Base-by-base conservation (phyloP, 495 filamentous ascomycete genomes). In the Penicillium cosmopolitanum region DNA sequence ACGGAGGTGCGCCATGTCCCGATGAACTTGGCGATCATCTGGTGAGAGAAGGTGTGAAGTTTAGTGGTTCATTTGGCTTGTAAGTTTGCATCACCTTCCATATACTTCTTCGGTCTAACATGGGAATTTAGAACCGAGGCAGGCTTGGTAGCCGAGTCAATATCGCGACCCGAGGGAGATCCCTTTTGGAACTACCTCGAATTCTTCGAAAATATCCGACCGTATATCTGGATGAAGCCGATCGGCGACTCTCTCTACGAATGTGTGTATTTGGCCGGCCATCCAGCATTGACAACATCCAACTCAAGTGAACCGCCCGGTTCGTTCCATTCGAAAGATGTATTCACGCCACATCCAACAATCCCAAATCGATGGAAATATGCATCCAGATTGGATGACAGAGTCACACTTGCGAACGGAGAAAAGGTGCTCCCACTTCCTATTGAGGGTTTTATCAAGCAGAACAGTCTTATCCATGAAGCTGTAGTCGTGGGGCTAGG, bases 351-450 rank as follows among this genome's bases (percentile, higher is more conserved):
- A 19, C 88, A 90, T 53, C 82, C 86, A 0, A 80, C 77, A 7
- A 80, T 85, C 16, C 70, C 78, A 1, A 73, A 81, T 56, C 77
- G 81, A 5, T 92, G 86, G 84, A 90, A 88, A 60, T 89, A 87
- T 55, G 65, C 84, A 18, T 80, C 77, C 5, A 78, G 89, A 6
- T 64, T 83, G 2, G 89, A 92, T 55, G 86, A 89, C 60, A 75
- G 80, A 2, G 77, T 91, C 13, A 86, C 83, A 0, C 78, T 91
- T 8, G 64, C 82, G 6, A 91, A 85, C 56, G 89, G 88, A 0
- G 87, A 91, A 63, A 92, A 92, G 56, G 80, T 89, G 0, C 73
- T 88, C n/a, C 87, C 89, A 0, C 61, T 88, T 5, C 70, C 78
- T 0, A 84, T 87, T 48, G 89, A 91, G 65, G 82, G 83, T 2